phyloP scores from a whole-genome alignment of 331 rosid genomes.

The Cucumis variabilis region DNA sequence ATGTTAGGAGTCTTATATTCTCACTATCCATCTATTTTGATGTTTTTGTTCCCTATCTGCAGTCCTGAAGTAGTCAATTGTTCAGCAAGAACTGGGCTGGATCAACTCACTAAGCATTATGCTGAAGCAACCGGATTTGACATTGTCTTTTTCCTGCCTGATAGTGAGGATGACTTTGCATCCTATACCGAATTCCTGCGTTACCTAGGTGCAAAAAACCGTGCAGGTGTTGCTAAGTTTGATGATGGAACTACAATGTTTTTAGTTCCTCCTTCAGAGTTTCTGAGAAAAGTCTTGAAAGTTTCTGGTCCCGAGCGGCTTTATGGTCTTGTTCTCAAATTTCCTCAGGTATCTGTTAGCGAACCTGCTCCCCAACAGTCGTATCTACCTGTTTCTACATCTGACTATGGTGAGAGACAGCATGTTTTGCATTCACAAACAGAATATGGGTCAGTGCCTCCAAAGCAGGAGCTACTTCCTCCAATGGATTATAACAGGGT shows the following conservation, averaged over 20 bases:
- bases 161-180: conserved; percentile 93
- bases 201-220: conserved; percentile 77
- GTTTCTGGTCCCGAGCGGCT: conserved; percentile 90
- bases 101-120: conserved; percentile 81
- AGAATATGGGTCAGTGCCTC: conserved; percentile 55
- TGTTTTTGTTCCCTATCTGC: conserved; percentile 43
- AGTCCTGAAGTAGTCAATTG: conserved; percentile 93
- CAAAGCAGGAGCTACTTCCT: conserved; percentile 62
- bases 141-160: conserved; percentile 91
- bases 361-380: conserved; percentile 58
- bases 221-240: conserved; percentile 98
- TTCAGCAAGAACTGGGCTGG: conserved; percentile 96
- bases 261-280: conserved; percentile 95
- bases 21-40: background rate
- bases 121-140: conserved; percentile 92
- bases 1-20: background rate
- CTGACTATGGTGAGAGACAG: conserved; percentile 68
- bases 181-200: conserved; percentile 93
- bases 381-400: conserved; percentile 54
- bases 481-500: conserved; percentile 62
- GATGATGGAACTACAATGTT: conserved; percentile 83
- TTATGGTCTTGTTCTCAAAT: conserved; percentile 93
- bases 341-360: conserved; percentile 59
- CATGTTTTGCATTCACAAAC: conserved; percentile 58
- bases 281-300: conserved; percentile 79